A percentile compares a stretch with the other conserved stretches of the same genome.
phyloP scores from a whole-genome alignment of 1,284 basidiomycete genomes.

The Malassezia obtusa region DNA sequence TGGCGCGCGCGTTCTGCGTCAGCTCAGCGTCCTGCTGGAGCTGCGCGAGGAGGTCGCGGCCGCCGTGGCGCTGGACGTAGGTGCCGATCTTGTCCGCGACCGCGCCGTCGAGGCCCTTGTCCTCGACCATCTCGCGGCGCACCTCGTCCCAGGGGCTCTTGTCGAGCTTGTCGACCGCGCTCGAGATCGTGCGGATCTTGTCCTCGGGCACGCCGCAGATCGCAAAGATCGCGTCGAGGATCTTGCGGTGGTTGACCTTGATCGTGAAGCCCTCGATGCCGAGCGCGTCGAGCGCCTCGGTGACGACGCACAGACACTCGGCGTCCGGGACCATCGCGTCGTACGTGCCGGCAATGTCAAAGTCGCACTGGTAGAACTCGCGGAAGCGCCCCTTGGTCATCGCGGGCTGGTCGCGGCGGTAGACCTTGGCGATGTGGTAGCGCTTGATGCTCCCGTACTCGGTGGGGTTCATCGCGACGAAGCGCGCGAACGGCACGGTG shows the following conservation, averaged over 20 bases:
- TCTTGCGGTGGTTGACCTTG: conserved; percentile 91
- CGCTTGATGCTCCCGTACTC: conserved; percentile 64
- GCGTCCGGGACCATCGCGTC: conserved; percentile 97
- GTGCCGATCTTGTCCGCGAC: conserved; percentile 90
- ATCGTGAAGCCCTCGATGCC: conserved; percentile 79
- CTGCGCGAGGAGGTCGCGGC: conserved; percentile 65
- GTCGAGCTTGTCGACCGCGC: conserved; percentile 96
- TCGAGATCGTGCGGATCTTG: conserved; percentile 88
- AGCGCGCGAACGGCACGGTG: conserved; percentile 85
- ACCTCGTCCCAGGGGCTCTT: conserved; percentile 86
- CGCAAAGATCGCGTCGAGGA: conserved; percentile 92
- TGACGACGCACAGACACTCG: conserved; percentile 73
- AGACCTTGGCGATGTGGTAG: conserved; percentile 97
- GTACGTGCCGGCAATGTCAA: conserved; percentile 78
- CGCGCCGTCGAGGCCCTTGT: conserved; percentile 77
- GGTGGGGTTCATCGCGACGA: conserved; percentile 83
- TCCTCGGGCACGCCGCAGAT: conserved; percentile 87
- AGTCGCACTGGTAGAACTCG: conserved; percentile 97
- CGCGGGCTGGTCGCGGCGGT: conserved; percentile 88
- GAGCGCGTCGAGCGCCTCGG: conserved; percentile 69
- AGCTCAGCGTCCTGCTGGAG: conserved; percentile 64
- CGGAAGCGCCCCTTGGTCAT: conserved; percentile 97
- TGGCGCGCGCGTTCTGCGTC: conserved; percentile 61
- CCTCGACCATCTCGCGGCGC: conserved; percentile 87
- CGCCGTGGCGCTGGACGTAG: conserved; percentile 80